Base-by-base conservation (phyloP, 2,329 filamentous ascomycete species). In the Calonectria pseudoreteaudii region DNA sequence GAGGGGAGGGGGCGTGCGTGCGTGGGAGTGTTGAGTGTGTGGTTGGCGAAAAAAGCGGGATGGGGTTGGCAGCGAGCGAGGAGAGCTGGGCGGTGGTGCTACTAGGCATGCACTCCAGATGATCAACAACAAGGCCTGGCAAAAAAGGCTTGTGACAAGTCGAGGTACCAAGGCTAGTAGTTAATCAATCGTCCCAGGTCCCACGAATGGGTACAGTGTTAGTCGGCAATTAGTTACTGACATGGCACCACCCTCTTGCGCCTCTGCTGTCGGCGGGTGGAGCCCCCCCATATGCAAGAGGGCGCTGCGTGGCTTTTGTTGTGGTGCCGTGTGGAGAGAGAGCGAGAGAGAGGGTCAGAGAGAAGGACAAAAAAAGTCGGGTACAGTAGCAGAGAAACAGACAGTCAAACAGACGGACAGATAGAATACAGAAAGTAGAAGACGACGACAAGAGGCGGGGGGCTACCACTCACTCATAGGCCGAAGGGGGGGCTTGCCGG, bases 91-190 rank as follows among this genome's bases (percentile, higher is more conserved):
- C 18, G 26, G 6, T 34, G 49, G 50, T 41, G 38, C 66, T 68
- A 68, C 66, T 68, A 68, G 66, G 50, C 52, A 68, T 68, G 66
- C 66, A 68, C 66, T 68, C 66, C 66, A 64, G 36, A 68, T 68
- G 66, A 68, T 68, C 66, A 68, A 49, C 66, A 68, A 49, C 66
- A 60, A 56, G 26, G 58, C 50, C 44, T n/a, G 31, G 53, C 53
- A 6, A 53, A 53, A 6, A 53, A 53, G 28, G 50, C 26, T 28
- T 53, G 16, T 34, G 28, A 34, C 18, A 56, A 53, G 50, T 28
- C 44, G 44, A 47, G 44, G 44, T 23, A 47, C 44, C 44, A 47
- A 47, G 44, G 44, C 44, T 47, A 47, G 41, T 47, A 47, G 41
- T 44, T 44, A 44, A 44, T 44, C 41, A 44, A 47, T 47, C 20